Percentiles rank a stretch among this genome's conserved stretches.
These are phyloP conservation scores for Fusarium goolgardi DNA, from an alignment of 2,329 filamentous ascomycete species.

Conservation along the genomic window DNA sequence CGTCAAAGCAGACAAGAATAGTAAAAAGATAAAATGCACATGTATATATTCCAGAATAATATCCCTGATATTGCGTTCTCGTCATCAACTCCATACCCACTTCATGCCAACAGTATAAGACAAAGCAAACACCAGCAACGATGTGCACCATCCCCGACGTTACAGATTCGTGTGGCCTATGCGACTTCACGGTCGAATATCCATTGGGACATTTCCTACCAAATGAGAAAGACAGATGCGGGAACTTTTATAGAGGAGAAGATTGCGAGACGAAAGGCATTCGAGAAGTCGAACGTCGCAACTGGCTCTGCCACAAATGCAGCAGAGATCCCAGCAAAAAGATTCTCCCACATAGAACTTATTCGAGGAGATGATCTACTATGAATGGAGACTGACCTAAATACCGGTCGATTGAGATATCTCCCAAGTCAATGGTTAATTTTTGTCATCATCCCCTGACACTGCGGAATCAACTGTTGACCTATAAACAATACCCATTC, in stretches of 20 bases:
- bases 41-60: background rate
- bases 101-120: too few species aligned
- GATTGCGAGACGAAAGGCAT: background rate
- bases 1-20: background rate
- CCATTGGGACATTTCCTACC: background rate
- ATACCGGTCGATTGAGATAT: background rate
- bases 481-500: background rate
- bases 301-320: background rate
- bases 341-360: background rate
- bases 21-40: background rate
- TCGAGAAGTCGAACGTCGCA: background rate
- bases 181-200: background rate
- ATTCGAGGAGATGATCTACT: background rate
- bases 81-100: background rate
- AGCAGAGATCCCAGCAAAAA: background rate
- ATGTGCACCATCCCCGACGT: background rate
- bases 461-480: background rate
- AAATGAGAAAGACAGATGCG: background rate
- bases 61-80: accelerated
- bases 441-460: background rate
- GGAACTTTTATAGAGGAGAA: background rate
- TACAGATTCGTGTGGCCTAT: background rate
- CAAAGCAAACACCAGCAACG: background rate
- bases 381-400: background rate
- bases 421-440: accelerated